A percentile compares a stretch with the other conserved stretches of the same genome.
Evolutionary conservation across 257 asterid genomes (phyloP).

Genomic region (Sherardia arvensis): DNA sequence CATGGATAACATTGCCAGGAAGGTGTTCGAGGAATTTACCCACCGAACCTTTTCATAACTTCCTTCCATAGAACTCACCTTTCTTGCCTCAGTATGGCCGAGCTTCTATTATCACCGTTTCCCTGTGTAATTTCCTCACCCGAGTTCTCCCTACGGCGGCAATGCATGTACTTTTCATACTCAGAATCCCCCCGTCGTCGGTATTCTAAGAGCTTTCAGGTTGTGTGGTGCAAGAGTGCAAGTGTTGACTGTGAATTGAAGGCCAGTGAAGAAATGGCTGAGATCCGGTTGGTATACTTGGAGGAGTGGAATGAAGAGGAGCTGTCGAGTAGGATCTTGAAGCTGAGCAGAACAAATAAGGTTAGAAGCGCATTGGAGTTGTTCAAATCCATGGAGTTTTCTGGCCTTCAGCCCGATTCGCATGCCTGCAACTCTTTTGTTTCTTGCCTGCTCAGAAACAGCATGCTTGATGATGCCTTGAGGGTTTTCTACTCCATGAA

Average conservation of each 20-base stretch:
- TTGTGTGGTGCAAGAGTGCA: constrained; percentile 19
- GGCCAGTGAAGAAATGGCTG: constrained; percentile 23
- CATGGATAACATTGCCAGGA: neutral
- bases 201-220: constrained; percentile 16
- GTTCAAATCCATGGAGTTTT: constrained; percentile 59
- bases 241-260: constrained; percentile 29
- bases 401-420: constrained; percentile 50
- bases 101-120: constrained; percentile 6
- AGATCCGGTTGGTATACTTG: constrained; percentile 39
- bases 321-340: constrained; percentile 68
- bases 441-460: constrained; percentile 59
- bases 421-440: constrained; percentile 87
- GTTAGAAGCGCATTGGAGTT: constrained; percentile 49
- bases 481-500: constrained; percentile 49
- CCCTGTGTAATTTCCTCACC: constrained; percentile 5
- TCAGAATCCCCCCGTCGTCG: constrained; percentile 7
- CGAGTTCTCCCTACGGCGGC: neutral
- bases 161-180: neutral
- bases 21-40: constrained; percentile 4
- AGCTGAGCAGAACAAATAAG: constrained; percentile 71
- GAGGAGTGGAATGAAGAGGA: constrained; percentile 64
- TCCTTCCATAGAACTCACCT: neutral
- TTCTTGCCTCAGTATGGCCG: constrained; percentile 14
- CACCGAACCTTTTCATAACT: neutral
- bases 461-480: constrained; percentile 57